A percentile compares a stretch with the other conserved stretches of the same genome.
Conservation (phyloP, 345 rosid species). For the Capsella bursapastoris region DNA sequence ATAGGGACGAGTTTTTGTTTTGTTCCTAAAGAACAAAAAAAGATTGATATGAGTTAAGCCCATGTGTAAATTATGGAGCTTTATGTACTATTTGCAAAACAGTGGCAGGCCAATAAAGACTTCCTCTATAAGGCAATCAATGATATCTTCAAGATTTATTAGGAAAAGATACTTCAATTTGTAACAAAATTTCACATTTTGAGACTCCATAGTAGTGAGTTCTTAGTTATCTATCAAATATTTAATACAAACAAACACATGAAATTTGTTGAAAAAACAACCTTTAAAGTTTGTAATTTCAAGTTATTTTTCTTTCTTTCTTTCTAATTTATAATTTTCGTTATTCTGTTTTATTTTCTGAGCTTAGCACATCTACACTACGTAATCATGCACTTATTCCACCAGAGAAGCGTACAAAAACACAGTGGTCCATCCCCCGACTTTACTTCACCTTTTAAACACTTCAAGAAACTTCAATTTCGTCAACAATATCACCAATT, state of each 20-base stretch:
- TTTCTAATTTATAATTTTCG: background rate
- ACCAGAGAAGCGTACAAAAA: conserved; percentile 41
- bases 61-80: conserved; percentile 39
- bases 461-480: conserved; percentile 29
- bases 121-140: conserved; percentile 28
- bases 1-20: conserved; percentile 23
- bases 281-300: background rate
- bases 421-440: conserved; percentile 43
- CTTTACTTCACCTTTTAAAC: conserved; percentile 44
- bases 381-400: conserved; percentile 42
- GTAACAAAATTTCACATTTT: background rate
- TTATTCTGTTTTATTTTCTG: conserved; percentile 2
- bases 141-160: conserved; percentile 5
- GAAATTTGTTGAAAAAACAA: conserved; percentile 1
- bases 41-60: conserved; percentile 16
- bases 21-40: conserved; percentile 34
- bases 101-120: conserved; percentile 25
- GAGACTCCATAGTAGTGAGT: background rate
- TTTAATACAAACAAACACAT: conserved; percentile 13
- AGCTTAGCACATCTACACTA: conserved; percentile 32
- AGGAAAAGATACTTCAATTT: background rate
- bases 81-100: conserved; percentile 20
- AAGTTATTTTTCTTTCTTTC: conserved; percentile 1
- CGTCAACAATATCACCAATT: conserved; percentile 34
- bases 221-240: background rate